A percentile compares a stretch with the other conserved stretches of the same genome.
phyloP scores from a whole-genome alignment of 805 yeast species.

The Kodamaea nitidulidarum region DNA sequence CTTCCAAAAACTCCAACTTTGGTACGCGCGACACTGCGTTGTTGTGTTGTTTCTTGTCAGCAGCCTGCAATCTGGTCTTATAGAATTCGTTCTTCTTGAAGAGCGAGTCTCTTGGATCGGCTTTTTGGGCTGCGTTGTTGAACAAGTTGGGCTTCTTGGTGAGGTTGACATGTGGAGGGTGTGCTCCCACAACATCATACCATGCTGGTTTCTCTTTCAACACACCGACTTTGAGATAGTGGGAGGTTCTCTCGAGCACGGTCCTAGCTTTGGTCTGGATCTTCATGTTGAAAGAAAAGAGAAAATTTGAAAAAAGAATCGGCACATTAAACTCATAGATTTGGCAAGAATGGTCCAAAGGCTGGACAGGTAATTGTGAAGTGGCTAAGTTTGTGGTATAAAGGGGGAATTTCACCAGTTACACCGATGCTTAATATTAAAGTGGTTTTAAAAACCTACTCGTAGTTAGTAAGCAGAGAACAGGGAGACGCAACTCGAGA shows the following conservation, averaged over 20 bases:
- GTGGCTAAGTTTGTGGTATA: no score
- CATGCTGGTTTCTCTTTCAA: constrained; percentile 75
- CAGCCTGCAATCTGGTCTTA: constrained; percentile 45
- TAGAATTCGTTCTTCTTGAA: constrained; percentile 22
- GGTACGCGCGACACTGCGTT: constrained; percentile 46
- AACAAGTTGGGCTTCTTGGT: constrained; percentile 41
- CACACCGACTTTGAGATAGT: constrained; percentile 67
- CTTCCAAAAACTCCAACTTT: constrained; percentile 62
- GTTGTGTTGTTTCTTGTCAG: constrained; percentile 36
- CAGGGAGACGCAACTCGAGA: no score
- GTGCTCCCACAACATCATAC: constrained; percentile 78
- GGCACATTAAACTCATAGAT: no score
- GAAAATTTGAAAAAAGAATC: neutral
- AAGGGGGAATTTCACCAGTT: no score
- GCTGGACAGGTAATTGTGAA: no score
- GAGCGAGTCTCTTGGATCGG: constrained; percentile 25
- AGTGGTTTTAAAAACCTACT: no score
- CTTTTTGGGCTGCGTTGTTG: constrained; percentile 19
- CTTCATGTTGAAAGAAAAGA: constrained; percentile 40
- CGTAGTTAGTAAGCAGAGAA: no score
- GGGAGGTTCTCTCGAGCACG: constrained; percentile 78
- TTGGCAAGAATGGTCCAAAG: neutral
- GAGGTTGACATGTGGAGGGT: constrained; percentile 73
- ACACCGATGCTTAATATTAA: no score
- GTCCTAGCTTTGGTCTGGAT: constrained; percentile 67